phyloP scores from a whole-genome alignment of 345 rosid genomes.

The Carallia pectinifolia region DNA sequence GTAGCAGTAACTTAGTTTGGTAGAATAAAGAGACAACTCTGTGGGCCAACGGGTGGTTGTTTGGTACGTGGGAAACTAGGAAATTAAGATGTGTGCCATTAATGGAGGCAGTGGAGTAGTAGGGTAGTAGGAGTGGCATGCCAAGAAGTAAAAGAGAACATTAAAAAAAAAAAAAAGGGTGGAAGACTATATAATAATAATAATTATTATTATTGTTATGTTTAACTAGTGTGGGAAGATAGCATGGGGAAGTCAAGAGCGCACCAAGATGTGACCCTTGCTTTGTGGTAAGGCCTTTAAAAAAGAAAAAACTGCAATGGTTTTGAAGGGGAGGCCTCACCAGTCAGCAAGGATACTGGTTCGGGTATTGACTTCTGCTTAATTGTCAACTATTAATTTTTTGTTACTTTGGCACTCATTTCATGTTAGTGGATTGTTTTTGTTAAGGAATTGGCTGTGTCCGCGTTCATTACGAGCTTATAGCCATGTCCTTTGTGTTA shows the following conservation, averaged over 20 bases:
- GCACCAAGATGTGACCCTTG: conserved; percentile 66
- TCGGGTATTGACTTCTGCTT: conserved; percentile 93
- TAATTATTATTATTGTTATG: background rate
- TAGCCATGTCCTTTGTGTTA: too few relatives aligned
- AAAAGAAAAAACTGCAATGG: background rate
- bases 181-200: background rate
- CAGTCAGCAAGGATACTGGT: conserved; percentile 59
- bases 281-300: conserved; percentile 20
- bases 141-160: too few relatives aligned
- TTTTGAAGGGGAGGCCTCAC: conserved; percentile 20
- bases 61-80: background rate
- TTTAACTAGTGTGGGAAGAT: background rate
- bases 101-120: background rate
- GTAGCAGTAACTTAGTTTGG: conserved; percentile 18
- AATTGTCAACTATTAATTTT: conserved; percentile 3
- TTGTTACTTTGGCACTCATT: conserved; percentile 6
- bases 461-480: too few relatives aligned
- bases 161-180: too few relatives aligned
- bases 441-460: too few relatives aligned
- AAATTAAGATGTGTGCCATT: background rate
- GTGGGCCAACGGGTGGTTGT: conserved; percentile 4
- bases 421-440: conserved; percentile 12
- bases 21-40: conserved; percentile 23
- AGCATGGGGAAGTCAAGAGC: conserved; percentile 79
- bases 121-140: background rate